Conservation (phyloP, 306 rosid genomes). For the Rosa persica region DNA sequence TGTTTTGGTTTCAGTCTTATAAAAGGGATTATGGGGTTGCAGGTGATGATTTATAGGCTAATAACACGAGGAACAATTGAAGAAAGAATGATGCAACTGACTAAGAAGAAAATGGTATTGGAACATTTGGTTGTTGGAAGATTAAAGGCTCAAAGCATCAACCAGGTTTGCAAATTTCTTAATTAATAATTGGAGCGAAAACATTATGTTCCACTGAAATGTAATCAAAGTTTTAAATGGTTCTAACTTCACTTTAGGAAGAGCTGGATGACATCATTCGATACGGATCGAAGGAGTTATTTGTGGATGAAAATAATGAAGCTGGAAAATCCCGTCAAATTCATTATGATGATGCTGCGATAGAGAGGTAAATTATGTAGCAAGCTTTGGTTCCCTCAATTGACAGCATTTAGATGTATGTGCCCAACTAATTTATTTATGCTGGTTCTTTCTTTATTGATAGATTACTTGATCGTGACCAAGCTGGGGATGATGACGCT, state of each 20-base stretch:
- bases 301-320: conserved; percentile 94
- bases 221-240: conserved; percentile 28
- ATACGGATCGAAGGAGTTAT: conserved; percentile 95
- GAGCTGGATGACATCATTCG: conserved; percentile 96
- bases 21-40: conserved; percentile 33
- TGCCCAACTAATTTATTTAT: conserved; percentile 20
- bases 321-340: conserved; percentile 93
- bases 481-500: conserved; percentile 77
- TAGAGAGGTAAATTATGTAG: conserved; percentile 59
- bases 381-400: background rate
- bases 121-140: conserved; percentile 98
- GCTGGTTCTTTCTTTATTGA: conserved; percentile 22
- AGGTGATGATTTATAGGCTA: conserved; percentile 98
- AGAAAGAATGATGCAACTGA: conserved; percentile 99
- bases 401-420: conserved; percentile 23
- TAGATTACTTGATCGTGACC: conserved; percentile 95
- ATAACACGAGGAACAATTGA: conserved; percentile 92
- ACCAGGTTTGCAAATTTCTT: conserved; percentile 63
- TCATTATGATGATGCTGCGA: conserved; percentile 96
- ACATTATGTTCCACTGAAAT: conserved; percentile 13
- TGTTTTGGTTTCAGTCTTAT: conserved; percentile 21
- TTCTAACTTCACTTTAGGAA: conserved; percentile 53
- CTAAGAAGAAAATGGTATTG: conserved; percentile 98
- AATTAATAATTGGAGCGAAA: background rate
- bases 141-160: conserved; percentile 87